Evolutionary conservation across 495 filamentous ascomycete genomes (phyloP), one percentile per base, ranked within the genome.

Genomic region (Trichoderma erinaceum): DNA sequence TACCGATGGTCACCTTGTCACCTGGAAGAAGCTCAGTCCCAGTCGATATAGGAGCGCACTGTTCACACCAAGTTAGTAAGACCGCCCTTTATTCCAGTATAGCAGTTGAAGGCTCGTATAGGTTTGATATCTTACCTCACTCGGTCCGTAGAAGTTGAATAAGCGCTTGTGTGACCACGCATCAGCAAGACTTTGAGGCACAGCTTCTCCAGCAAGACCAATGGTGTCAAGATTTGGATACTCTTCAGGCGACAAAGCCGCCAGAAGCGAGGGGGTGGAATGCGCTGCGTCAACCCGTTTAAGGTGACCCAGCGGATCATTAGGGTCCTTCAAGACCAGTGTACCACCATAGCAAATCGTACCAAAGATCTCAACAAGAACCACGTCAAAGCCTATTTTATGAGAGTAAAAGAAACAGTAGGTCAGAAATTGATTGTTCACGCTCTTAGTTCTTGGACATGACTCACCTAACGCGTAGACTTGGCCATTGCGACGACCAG

Each of bases 141-240:
- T 70, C 8, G 76, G 76, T 13, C 76, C 76, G 69, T 78, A 78
- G 32, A 68, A 64, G 68, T 77, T 78, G 65, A 69, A 71, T 21
- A 78, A 41, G 3, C 35, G 64, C 67, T 69, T 71, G 8, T 41
- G 58, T 48, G 73, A 69, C 76, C 76, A 78, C 23, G 15, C 50
- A 46, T 76, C 74, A n/a, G 66, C 68, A 7, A 76, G 46, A 8
- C 46, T 43, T 48, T 74, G 71, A n/a, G 75, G 58, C 35, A 75
- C 70, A 8, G 75, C 46, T 66, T 78, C 76, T 4, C 76, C 76
- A 8, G 68, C 71, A 16, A 77, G 67, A 18, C 69, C 68, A 63
- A 77, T 68, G 15, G 69, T 70, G 23, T 74, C 68, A 16, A 76
- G 66, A 50, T 71, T 69, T 23, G 67, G 67, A 38, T 68, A 71